phyloP scores from a whole-genome alignment of 2,329 filamentous ascomycete species.

The Diaporthe sp. region DNA sequence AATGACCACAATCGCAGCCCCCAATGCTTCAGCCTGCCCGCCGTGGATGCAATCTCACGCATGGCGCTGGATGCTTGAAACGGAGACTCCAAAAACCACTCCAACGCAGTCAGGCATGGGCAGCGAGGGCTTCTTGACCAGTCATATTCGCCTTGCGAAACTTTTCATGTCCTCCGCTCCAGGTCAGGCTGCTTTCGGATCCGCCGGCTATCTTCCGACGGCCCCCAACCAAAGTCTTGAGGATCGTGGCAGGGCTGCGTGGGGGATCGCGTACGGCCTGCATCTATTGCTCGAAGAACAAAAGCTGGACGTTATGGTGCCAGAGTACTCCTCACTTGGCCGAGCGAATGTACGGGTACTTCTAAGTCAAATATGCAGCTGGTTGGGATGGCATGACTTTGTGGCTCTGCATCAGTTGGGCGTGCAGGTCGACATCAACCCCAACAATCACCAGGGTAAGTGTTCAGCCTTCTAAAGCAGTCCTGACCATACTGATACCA shows the following conservation, averaged over 20 bases:
- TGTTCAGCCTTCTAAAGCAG: neutral
- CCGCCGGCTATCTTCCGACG: slow-evolving; percentile 76
- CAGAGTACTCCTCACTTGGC: slow-evolving; percentile 60
- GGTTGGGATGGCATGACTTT: slow-evolving; percentile 80
- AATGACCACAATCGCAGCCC: slow-evolving; percentile 61
- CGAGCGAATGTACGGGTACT: slow-evolving; percentile 75
- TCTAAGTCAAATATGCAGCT: slow-evolving; percentile 83
- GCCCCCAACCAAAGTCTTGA: slow-evolving; percentile 66
- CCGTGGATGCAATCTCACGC: slow-evolving; percentile 72
- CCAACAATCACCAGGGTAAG: slow-evolving; percentile 57
- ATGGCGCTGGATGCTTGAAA: slow-evolving; percentile 81
- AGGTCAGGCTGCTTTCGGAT: slow-evolving; percentile 68
- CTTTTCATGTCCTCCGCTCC: slow-evolving; percentile 74
- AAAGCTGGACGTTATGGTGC: slow-evolving; percentile 78
- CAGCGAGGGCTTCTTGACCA: slow-evolving; percentile 58
- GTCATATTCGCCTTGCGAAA: slow-evolving; percentile 71
- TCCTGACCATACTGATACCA: slow-evolving; percentile 18
- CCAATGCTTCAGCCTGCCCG: slow-evolving; percentile 64
- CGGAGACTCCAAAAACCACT: slow-evolving; percentile 52
- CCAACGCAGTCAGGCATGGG: slow-evolving; percentile 43
- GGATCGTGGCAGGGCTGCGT: slow-evolving; percentile 71
- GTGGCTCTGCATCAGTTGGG: slow-evolving; percentile 65
- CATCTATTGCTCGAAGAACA: slow-evolving; percentile 92
- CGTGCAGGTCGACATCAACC: slow-evolving; percentile 63
- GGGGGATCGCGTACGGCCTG: slow-evolving; percentile 80